phyloP scores from a whole-genome alignment of 208 protist genomes.

The Phytomonas serpens region DNA sequence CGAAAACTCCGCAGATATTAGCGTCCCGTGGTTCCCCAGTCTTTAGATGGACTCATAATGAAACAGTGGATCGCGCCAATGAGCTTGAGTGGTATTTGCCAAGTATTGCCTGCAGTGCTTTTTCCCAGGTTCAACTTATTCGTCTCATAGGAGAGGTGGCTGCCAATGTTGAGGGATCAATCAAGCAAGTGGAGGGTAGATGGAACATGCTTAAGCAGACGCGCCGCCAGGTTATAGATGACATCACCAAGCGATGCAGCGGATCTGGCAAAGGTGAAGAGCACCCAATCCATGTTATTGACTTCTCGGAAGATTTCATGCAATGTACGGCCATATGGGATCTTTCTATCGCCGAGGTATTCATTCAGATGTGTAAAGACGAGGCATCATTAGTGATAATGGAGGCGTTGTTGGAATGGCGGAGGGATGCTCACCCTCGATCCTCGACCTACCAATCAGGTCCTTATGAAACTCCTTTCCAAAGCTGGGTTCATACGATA shows the following conservation, averaged over 20 bases:
- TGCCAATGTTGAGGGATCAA: neutral
- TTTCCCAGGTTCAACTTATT: neutral
- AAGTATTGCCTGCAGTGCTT: neutral
- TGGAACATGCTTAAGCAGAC: constrained; percentile 1
- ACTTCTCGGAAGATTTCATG: neutral
- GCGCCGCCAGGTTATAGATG: neutral
- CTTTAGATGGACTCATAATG: neutral
- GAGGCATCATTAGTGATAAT: neutral
- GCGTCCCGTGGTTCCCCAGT: neutral
- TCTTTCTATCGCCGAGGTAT: neutral
- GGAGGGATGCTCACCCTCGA: neutral
- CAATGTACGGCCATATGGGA: neutral
- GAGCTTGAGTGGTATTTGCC: neutral
- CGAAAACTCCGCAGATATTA: neutral
- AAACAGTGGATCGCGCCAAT: neutral
- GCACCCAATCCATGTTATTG: neutral
- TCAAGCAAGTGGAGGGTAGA: neutral
- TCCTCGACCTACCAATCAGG: neutral
- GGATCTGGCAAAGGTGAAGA: neutral
- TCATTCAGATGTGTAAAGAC: constrained; percentile 2
- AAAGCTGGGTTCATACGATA: neutral
- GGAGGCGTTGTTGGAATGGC: neutral
- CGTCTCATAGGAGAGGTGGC: neutral
- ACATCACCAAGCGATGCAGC: neutral
- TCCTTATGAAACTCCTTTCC: neutral